Conservation (phyloP, 495 filamentous ascomycete species). For the Elasticomyces elasticus region DNA sequence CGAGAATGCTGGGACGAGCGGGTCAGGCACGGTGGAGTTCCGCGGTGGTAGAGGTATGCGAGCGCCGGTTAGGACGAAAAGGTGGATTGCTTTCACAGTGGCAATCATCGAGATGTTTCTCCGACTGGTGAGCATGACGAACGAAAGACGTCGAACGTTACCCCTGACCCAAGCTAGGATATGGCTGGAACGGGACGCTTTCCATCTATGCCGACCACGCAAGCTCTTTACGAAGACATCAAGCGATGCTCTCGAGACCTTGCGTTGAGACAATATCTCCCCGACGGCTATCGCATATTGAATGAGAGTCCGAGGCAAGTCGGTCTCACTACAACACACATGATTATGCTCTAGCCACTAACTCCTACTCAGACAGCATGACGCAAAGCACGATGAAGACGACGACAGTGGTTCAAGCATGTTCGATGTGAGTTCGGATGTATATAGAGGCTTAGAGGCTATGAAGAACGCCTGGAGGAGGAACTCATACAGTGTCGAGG, state of each 20-base stretch:
- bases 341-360: not conserved
- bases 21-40: not conserved
- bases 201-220: not conserved
- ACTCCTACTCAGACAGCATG: not conserved
- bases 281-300: not conserved
- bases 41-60: not conserved
- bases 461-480: not conserved
- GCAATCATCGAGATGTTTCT: not conserved
- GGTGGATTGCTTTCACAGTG: not conserved
- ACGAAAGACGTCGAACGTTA: too few relatives aligned
- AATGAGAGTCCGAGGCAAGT: not conserved
- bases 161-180: not conserved
- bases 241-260: not conserved
- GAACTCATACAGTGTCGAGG: not conserved
- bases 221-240: not conserved
- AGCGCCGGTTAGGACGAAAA: not conserved
- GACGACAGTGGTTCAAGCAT: not conserved
- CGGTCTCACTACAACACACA: not conserved
- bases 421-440: not conserved
- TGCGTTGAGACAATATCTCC: not conserved
- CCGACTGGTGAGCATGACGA: not conserved
- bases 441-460: not conserved
- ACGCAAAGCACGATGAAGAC: not conserved
- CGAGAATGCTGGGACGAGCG: not conserved
- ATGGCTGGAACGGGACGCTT: not conserved